phyloP scores from a whole-genome alignment of 768 basidiomycete genomes.

The Termitomyces sp. region DNA sequence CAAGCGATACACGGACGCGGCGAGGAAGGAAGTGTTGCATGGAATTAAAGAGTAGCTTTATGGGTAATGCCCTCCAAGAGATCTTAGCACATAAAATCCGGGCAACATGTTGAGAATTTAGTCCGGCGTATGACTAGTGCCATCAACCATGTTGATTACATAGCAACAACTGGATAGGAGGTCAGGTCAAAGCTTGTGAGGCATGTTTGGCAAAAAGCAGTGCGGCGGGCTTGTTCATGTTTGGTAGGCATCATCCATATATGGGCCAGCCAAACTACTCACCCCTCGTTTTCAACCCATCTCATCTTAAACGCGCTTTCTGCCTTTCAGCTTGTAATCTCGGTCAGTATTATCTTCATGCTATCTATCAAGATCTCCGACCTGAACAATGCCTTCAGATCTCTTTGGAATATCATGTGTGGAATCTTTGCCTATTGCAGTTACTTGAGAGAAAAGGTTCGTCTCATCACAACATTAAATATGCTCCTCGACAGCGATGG shows the following conservation, averaged over 20 bases:
- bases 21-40: not conserved
- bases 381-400: not conserved
- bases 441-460: conserved; percentile 89
- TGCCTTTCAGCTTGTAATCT: conserved; percentile 12
- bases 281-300: conserved; percentile 8
- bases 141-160: not conserved
- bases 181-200: conserved; percentile 6
- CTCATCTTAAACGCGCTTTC: conserved; percentile 19
- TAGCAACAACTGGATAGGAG: not conserved
- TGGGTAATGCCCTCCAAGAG: too few species aligned
- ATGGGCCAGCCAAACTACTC: conserved; percentile 3
- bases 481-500: not conserved
- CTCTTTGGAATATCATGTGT: conserved; percentile 50
- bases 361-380: not conserved
- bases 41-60: not conserved
- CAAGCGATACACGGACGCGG: too few species aligned
- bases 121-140: not conserved
- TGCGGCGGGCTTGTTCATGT: conserved; percentile 23
- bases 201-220: conserved; percentile 12
- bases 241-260: conserved; percentile 21
- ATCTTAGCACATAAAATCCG: not conserved
- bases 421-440: conserved; percentile 98
- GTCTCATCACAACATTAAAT: conserved; percentile 19
- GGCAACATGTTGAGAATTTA: not conserved
- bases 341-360: conserved; percentile 6